Percentiles rank a stretch among this genome's conserved stretches.
Conservation (phyloP, 164 flowering plant species). For the Aristolochia fimbriata region DNA sequence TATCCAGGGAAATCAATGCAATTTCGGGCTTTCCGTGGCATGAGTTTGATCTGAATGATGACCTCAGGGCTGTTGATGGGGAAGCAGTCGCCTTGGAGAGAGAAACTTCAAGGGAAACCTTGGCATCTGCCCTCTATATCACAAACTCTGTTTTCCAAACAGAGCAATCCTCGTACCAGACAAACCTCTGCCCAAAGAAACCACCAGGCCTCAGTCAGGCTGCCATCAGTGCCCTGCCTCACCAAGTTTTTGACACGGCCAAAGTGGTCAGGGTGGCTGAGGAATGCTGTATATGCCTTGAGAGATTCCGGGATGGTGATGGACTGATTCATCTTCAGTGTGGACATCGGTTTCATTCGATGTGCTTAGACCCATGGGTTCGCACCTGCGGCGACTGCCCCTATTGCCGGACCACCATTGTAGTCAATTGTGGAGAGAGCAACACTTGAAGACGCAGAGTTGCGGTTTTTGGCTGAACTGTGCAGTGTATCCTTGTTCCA, state of each 20-base stretch:
- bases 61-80: conserved; percentile 28
- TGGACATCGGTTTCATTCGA: conserved; percentile 54
- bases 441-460: no score
- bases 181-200: conserved; percentile 22
- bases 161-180: conserved; percentile 10
- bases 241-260: conserved; percentile 27
- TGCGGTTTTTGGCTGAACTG: no score
- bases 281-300: conserved; percentile 36
- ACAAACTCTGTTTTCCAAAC: conserved; percentile 10
- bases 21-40: conserved; percentile 12
- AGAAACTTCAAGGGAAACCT: conserved; percentile 24
- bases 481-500: no score
- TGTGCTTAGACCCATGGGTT: conserved; percentile 72
- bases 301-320: conserved; percentile 51
- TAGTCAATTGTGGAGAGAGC: neutral
- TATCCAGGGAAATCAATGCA: conserved; percentile 28
- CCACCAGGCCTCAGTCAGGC: conserved; percentile 59
- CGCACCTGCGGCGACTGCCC: conserved; percentile 80
- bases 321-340: conserved; percentile 48
- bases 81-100: conserved; percentile 33
- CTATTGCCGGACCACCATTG: conserved; percentile 48
- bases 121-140: conserved; percentile 7
- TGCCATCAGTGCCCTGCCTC: conserved; percentile 29
- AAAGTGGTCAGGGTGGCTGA: conserved; percentile 4
- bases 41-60: conserved; percentile 24